phyloP scores from a whole-genome alignment of 768 basidiomycete genomes.

The Lentinus brumalis region DNA sequence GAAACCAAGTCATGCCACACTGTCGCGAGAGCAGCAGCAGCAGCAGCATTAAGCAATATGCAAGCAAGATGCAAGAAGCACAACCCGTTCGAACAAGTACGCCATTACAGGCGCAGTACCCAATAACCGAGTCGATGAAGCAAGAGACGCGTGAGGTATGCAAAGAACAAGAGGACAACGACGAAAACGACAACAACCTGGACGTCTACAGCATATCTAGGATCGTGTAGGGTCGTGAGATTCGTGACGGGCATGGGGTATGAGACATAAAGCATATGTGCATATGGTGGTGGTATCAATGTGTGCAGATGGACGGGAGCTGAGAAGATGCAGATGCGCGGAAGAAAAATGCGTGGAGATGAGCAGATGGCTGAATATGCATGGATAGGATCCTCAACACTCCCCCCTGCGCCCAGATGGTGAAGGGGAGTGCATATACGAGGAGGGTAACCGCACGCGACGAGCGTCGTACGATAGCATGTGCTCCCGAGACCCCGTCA shows the following conservation, averaged over 20 bases:
- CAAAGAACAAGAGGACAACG: not conserved
- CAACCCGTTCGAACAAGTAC: not conserved
- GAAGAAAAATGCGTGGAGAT: not conserved
- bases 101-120: not conserved
- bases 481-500: too few species aligned
- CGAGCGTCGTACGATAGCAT: too few species aligned
- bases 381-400: too few species aligned
- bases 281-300: conserved; percentile 4
- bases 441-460: too few species aligned
- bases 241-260: conserved; percentile 7
- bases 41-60: not conserved
- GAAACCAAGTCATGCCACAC: too few species aligned
- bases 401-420: too few species aligned
- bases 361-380: not conserved
- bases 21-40: too few species aligned
- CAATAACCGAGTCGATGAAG: not conserved
- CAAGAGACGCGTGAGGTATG: not conserved
- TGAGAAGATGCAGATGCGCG: not conserved
- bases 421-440: too few species aligned
- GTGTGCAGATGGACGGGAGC: not conserved
- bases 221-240: not conserved
- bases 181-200: not conserved
- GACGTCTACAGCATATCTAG: not conserved
- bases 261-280: conserved; percentile 6
- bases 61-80: not conserved